These are phyloP conservation scores for Arachnomyces sp. DNA, from an alignment of 2,329 filamentous ascomycete species.

Conservation along the genomic window DNA sequence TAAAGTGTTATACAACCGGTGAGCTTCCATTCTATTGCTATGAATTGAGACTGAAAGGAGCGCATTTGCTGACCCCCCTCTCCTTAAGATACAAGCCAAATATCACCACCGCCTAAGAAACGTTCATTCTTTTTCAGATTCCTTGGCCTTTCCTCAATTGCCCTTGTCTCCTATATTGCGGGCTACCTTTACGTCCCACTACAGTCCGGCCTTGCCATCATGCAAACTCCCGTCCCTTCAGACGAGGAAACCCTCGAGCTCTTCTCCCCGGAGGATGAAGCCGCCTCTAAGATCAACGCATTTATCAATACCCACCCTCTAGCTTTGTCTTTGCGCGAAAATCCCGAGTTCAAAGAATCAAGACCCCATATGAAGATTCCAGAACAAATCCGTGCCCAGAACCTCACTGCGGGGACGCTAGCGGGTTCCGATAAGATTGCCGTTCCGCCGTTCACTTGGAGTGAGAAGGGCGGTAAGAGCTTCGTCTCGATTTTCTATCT, in stretches of 20 bases:
- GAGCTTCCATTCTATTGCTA: too few species aligned
- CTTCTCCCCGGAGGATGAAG: conserved; percentile 53
- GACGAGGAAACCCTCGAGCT: conserved; percentile 67
- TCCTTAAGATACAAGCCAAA: neutral
- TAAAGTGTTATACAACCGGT: too few species aligned
- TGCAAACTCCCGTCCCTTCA: conserved; percentile 41
- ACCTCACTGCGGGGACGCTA: conserved; percentile 74
- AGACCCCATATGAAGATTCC: conserved; percentile 86
- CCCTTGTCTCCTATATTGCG: conserved; percentile 25
- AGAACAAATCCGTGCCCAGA: conserved; percentile 58
- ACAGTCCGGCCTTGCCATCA: conserved; percentile 22
- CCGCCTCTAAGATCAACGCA: conserved; percentile 55
- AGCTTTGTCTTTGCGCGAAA: conserved; percentile 58
- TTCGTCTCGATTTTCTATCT: conserved; percentile 69
- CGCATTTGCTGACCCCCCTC: too few species aligned
- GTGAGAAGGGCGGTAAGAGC: conserved; percentile 60
- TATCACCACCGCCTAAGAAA: conserved; percentile 12
- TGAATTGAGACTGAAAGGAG: too few species aligned
- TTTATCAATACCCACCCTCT: conserved; percentile 70
- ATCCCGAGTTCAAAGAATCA: conserved; percentile 63
- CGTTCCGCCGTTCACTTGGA: conserved; percentile 74
- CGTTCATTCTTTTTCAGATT: conserved; percentile 27
- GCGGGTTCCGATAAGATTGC: conserved; percentile 66
- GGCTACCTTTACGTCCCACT: conserved; percentile 23
- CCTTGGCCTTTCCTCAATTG: conserved; percentile 30